Evolutionary conservation across 2,329 filamentous ascomycete species (phyloP), one percentile per base, ranked within the genome.

Genomic region (Aspergillus transmontanensis): DNA sequence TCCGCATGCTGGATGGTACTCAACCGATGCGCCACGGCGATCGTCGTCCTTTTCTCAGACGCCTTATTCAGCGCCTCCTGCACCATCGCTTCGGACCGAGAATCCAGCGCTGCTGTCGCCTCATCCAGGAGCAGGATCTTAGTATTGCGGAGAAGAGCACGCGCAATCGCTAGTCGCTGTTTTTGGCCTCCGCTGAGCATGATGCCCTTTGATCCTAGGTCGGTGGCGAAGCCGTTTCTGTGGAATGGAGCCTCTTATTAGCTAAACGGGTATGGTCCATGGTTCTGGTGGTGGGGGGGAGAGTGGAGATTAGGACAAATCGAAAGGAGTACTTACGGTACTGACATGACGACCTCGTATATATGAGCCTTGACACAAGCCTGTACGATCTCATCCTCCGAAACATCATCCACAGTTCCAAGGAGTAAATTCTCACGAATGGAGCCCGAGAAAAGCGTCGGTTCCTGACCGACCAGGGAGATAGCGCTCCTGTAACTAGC

Each of bases 61-160:
- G 91, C 70, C 90, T 61, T 87, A 68, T 96, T 90, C 1, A 96
- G 83, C 10, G 93, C 93, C 41, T 89, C 89, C 75, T 96, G 93
- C 0, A 97, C 92, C 10, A 93, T 87, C 58, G 89, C 90, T 78
- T 97, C 93, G 0, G 91, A 92, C 72, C 92, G 91, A 9, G 92
- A 94, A 73, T 97, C 93, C 0, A 97, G 84, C 6, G 92, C 92
- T 43, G 89, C 92, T 0, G 94, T 97, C 1, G 94, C 93, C 77
- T 97, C 94, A 67, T 97, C 93, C 4, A 97, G 87, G 0, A 97
- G 85, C 1, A 96, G 84, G 72, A 96, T 84, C 80, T 90, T 92
- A 0, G 92, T 92, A 67, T 95, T 88, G 2, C 88, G 91, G n/a
- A 95, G 88, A 56, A 95, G 85, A 34, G 91, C 91, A 66, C 91